Conservation (phyloP, 345 rosid species). For the Carallia brachiata region DNA sequence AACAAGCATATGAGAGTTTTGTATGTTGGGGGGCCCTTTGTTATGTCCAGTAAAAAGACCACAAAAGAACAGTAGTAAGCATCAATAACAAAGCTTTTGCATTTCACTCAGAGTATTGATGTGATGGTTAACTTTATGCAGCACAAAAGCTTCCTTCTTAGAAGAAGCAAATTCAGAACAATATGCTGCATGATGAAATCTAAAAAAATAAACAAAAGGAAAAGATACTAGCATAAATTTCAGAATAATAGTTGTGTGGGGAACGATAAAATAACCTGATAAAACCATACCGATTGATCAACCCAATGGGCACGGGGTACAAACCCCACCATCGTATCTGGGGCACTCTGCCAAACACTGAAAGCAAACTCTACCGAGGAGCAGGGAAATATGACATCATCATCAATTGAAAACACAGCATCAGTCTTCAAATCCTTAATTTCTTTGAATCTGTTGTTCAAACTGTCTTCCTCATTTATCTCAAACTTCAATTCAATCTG, state of each 20-base stretch:
- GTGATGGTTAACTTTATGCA: too few species aligned
- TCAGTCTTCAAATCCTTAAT: conserved; percentile 71
- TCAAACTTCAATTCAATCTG: conserved; percentile 64
- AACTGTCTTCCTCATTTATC: conserved; percentile 80
- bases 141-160: too few species aligned
- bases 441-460: conserved; percentile 91
- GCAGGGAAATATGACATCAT: conserved; percentile 90
- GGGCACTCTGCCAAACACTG: conserved; percentile 88
- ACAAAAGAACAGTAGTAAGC: too few species aligned
- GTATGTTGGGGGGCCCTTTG: too few species aligned
- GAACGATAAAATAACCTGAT: not conserved
- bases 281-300: conserved; percentile 50
- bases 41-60: too few species aligned
- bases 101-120: too few species aligned
- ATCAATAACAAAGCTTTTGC: too few species aligned
- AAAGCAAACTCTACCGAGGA: conserved; percentile 80
- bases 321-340: conserved; percentile 84
- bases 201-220: not conserved
- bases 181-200: not conserved
- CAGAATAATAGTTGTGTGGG: not conserved
- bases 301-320: conserved; percentile 89
- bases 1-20: too few species aligned
- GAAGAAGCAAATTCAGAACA: too few species aligned
- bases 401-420: conserved; percentile 90
- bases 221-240: too few species aligned